A percentile compares a stretch with the other conserved stretches of the same genome.
Evolutionary conservation across 768 basidiomycete genomes (phyloP).

Genomic region (Calocybe gangraenosa): DNA sequence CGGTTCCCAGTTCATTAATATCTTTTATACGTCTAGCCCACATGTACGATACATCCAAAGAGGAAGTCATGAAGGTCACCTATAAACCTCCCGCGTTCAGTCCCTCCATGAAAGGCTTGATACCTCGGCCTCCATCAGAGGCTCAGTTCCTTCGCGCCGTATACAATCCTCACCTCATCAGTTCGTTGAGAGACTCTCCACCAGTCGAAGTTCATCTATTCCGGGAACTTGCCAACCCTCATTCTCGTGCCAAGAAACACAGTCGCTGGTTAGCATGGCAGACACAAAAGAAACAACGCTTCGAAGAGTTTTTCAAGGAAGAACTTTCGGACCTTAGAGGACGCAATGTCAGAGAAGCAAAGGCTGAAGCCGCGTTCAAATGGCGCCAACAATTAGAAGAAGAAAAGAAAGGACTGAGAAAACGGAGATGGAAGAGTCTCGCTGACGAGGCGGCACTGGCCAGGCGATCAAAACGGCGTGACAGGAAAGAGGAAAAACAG

Average conservation of each 20-base stretch:
- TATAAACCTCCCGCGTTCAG: constrained; percentile 61
- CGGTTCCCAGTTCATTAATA: neutral
- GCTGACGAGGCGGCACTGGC: constrained; percentile 46
- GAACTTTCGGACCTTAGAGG: constrained; percentile 56
- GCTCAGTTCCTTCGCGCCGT: constrained; percentile 54
- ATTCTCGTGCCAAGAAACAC: constrained; percentile 80
- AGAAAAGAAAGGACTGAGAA: constrained; percentile 56
- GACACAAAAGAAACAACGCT: constrained; percentile 40
- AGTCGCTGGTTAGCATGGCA: constrained; percentile 65
- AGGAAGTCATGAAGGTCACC: constrained; percentile 63
- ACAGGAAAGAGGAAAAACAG: constrained; percentile 48
- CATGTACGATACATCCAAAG: constrained; percentile 60
- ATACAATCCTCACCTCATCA: constrained; percentile 48
- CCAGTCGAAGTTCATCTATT: constrained; percentile 65
- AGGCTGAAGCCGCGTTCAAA: constrained; percentile 72
- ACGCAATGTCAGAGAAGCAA: constrained; percentile 57
- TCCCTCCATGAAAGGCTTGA: constrained; percentile 27
- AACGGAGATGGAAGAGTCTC: constrained; percentile 51
- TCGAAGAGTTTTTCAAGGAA: constrained; percentile 48
- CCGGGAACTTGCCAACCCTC: constrained; percentile 76
- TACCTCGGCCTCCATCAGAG: constrained; percentile 43
- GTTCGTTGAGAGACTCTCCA: constrained; percentile 42
- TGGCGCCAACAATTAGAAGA: constrained; percentile 59
- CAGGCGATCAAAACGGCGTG: constrained; percentile 52
- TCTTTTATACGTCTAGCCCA: constrained; percentile 33